These are phyloP conservation scores for Pythium biforme DNA, from an alignment of 352 stramenopile species.

Conservation along the genomic window DNA sequence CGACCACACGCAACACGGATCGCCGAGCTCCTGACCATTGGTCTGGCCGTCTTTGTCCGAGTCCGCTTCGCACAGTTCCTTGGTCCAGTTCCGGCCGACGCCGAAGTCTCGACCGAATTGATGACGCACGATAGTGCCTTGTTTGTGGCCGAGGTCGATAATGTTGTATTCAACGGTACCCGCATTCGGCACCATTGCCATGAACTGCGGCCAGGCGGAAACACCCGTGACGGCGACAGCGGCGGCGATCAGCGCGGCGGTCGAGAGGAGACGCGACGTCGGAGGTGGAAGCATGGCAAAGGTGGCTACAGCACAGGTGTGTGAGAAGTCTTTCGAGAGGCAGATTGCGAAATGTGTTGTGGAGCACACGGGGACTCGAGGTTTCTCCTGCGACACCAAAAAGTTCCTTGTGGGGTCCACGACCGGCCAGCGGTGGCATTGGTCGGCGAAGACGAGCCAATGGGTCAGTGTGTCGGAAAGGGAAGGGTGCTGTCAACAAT, in stretches of 20 bases:
- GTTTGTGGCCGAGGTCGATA: conserved; percentile 14
- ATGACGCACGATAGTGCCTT: conserved; percentile 20
- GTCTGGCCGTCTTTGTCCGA: conserved; percentile 77
- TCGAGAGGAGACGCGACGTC: neutral
- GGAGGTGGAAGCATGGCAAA: neutral
- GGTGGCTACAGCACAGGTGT: neutral
- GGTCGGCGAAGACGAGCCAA: neutral
- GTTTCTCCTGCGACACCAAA: too few species aligned
- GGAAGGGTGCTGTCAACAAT: conserved; percentile 11
- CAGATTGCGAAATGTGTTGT: too few species aligned
- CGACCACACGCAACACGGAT: conserved; percentile 72
- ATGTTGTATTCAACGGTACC: neutral
- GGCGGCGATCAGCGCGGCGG: neutral
- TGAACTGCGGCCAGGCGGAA: conserved; percentile 6
- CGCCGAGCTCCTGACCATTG: conserved; percentile 84
- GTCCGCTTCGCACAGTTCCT: conserved; percentile 54
- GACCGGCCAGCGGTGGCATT: too few species aligned
- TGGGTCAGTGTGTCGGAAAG: too few species aligned
- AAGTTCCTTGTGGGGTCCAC: too few species aligned
- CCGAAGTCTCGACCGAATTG: conserved; percentile 34
- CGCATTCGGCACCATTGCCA: neutral
- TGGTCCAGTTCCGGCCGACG: conserved; percentile 31
- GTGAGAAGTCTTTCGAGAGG: too few species aligned
- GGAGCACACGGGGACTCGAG: too few species aligned
- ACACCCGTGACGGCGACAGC: neutral